A percentile compares a stretch with the other conserved stretches of the same genome.
phyloP scores from a whole-genome alignment of 305 asterid genomes.

The Petunia hybrid region DNA sequence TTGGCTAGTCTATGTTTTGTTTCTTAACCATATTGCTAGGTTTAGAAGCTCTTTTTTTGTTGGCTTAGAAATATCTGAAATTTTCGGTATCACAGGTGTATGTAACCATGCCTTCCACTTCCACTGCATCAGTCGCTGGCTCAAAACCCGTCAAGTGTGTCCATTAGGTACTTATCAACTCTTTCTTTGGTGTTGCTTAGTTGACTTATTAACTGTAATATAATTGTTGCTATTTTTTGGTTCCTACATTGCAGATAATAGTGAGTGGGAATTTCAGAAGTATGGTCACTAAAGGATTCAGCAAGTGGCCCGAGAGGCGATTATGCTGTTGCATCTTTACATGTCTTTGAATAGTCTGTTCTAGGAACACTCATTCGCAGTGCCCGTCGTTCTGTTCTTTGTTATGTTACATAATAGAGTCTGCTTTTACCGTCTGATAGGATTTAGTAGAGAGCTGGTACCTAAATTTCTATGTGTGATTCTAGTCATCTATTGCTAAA shows the following conservation, averaged over 20 bases:
- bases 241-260: conserved; percentile 21
- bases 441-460: background rate
- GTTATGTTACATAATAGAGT: background rate
- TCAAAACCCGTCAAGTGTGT: conserved; percentile 95
- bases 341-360: conserved; percentile 10
- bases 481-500: background rate
- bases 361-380: background rate
- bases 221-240: background rate
- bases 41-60: background rate
- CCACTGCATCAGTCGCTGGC: conserved; percentile 96
- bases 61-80: background rate
- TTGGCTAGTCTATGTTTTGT: background rate
- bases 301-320: conserved; percentile 13
- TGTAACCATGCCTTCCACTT: conserved; percentile 98
- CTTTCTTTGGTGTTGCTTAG: background rate
- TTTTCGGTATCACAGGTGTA: conserved; percentile 49
- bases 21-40: background rate
- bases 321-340: background rate
- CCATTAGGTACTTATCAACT: conserved; percentile 64
- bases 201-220: background rate
- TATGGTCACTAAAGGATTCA: conserved; percentile 26
- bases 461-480: background rate
- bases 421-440: background rate
- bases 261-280: conserved; percentile 31
- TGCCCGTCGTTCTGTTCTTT: background rate